Percentiles rank a stretch among this genome's conserved stretches.
Conservation (phyloP, 108 stramenopile species). For the Nitzschia sp. region DNA sequence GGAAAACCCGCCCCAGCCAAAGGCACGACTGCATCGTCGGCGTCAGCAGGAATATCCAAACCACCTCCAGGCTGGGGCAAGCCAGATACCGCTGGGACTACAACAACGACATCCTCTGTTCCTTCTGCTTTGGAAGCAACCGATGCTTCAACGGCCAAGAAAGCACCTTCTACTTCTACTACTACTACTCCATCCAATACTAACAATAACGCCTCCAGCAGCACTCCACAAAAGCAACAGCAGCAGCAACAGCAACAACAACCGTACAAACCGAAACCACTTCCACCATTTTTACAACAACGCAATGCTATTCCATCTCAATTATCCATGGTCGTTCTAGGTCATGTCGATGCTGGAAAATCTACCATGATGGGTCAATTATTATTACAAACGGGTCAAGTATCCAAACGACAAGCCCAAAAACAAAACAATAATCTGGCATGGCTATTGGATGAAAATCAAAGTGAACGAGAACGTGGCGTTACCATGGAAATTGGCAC, state of each 20-base stretch:
- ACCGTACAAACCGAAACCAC: constrained; percentile 1
- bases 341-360: constrained; percentile 95
- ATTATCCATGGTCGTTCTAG: constrained; percentile 57
- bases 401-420: constrained; percentile 56
- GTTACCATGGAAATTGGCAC: constrained; percentile 99
- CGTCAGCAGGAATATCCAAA: constrained; percentile 4
- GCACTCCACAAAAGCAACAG: neutral
- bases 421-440: constrained; percentile 74
- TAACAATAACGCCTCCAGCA: neutral
- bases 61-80: constrained; percentile 15
- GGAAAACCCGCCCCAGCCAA: constrained; percentile 16
- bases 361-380: constrained; percentile 90
- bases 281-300: constrained; percentile 2
- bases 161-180: constrained; percentile 4
- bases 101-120: neutral
- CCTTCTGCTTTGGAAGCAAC: neutral
- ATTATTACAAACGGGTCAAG: constrained; percentile 55
- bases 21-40: neutral
- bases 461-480: constrained; percentile 98
- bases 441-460: constrained; percentile 98
- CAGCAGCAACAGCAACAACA: constrained; percentile 15
- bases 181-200: constrained; percentile 5
- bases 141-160: neutral
- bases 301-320: neutral
- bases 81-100: neutral